Conservation (phyloP, 169 alveolate species). For the Plasmodium knowlesi region DNA sequence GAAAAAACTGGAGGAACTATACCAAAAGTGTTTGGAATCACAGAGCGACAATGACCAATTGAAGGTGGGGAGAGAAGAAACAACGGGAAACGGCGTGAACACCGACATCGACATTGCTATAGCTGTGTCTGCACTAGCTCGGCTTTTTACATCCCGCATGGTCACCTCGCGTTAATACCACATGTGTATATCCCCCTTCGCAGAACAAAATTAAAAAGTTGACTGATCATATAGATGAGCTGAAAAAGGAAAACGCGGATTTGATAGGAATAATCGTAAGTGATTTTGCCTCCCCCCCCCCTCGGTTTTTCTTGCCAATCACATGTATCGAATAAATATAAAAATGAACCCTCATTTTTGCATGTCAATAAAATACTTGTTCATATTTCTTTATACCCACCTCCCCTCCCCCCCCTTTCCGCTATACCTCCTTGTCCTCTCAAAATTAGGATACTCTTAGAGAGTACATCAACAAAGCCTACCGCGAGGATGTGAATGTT, state of each 20-base stretch:
- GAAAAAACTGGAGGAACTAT: conserved; percentile 59
- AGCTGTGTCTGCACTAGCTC: background rate
- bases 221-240: conserved; percentile 26
- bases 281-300: background rate
- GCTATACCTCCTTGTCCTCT: background rate
- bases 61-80: background rate
- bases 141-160: background rate
- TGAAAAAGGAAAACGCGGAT: conserved; percentile 26
- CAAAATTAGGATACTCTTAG: conserved; percentile 8
- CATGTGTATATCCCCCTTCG: background rate
- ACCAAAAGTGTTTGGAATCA: conserved; percentile 37
- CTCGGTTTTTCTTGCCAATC: background rate
- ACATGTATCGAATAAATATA: background rate
- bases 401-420: background rate
- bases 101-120: background rate
- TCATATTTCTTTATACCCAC: background rate
- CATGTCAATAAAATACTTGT: background rate
- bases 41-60: conserved; percentile 39
- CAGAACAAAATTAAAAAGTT: conserved; percentile 40
- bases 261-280: conserved; percentile 27
- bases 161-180: background rate
- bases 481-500: conserved; percentile 19
- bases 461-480: conserved; percentile 19
- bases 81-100: background rate
- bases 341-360: background rate